Evolutionary conservation across 495 filamentous ascomycete genomes (phyloP), one percentile per base, ranked within the genome.

Genomic region (Xylaria castorea): DNA sequence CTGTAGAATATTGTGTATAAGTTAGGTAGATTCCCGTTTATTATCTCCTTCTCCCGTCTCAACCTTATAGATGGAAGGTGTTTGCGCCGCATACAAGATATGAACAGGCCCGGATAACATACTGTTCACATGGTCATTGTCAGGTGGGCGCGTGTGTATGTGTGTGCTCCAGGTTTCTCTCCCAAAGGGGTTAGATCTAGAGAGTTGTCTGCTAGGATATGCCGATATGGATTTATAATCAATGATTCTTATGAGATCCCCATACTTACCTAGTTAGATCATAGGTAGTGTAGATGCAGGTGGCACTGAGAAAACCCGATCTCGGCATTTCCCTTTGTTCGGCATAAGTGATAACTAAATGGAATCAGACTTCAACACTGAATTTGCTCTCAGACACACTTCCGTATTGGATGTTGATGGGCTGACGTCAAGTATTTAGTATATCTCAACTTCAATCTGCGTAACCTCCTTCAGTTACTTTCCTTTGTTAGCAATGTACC

Each of bases 171-270:
- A n/a, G 58, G 32, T n/a, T 61, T 38, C 5, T 14, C 9, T 20
- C 61, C 61, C 5, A 64, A 44, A 44, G 1, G 44, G 61, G 61
- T 44, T 64, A 61, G 58, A 57, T 32, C 27, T 6, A 32, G 22
- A 32, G 6, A 57, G 14, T 30, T 57, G 50, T 22, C n/a, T 11
- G 25, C 51, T 38, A 63, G 18, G 58, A 27, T 36, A 3, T 42
- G 60, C 38, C 36, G 18, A 16, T 50, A 50, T 42, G 18, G 25
- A 64, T 61, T 64, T 64, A 64, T 44, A 64, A 64, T 61, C 58
- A 61, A 61, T 61, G 58, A 61, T 38, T 16, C 5, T 46, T 20
- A 22, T 57, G 27, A 57, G 27, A 57, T 32, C 53, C 34, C 53
- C 20, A 32, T 32, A n/a, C n/a, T n/a, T n/a, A n/a, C n/a, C n/a